Evolutionary conservation across 805 yeast genomes (phyloP).

Genomic region (Candida jianshihensis): DNA sequence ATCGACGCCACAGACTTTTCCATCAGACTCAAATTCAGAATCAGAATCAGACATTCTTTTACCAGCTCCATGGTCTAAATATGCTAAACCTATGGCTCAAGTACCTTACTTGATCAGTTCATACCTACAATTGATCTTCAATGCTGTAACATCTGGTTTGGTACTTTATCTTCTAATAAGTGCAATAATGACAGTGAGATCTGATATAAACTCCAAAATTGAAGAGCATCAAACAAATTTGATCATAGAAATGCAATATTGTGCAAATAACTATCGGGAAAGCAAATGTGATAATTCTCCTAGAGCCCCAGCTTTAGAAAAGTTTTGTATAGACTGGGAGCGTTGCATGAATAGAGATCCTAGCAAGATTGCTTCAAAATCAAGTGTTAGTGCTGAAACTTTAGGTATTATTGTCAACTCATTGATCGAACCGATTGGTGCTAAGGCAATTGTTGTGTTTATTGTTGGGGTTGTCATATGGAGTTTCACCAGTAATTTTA

Average conservation of each 20-base stretch:
- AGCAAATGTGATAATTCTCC: constrained; percentile 53
- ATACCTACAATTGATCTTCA: constrained; percentile 50
- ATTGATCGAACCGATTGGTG: constrained; percentile 60
- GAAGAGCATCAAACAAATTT: constrained; percentile 39
- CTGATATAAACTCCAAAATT: constrained; percentile 48
- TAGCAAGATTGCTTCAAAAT: constrained; percentile 36
- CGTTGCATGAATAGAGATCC: constrained; percentile 57
- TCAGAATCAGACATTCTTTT: constrained; percentile 21
- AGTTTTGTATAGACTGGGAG: constrained; percentile 54
- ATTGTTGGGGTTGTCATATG: constrained; percentile 33
- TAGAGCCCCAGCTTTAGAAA: constrained; percentile 51
- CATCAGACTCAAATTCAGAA: neutral
- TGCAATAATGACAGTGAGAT: constrained; percentile 40
- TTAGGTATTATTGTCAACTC: constrained; percentile 57
- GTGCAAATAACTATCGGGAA: constrained; percentile 43
- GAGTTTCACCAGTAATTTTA: constrained; percentile 53
- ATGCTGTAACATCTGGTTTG: constrained; percentile 39
- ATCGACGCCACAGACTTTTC: constrained; percentile 9
- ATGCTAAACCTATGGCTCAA: constrained; percentile 44
- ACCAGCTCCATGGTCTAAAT: constrained; percentile 55
- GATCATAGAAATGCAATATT: constrained; percentile 44
- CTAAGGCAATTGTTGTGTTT: constrained; percentile 45
- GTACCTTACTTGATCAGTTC: constrained; percentile 53
- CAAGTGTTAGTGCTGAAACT: constrained; percentile 54
- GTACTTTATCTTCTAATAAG: constrained; percentile 36